Evolutionary conservation across 1,284 basidiomycete species (phyloP).

Genomic region (Microbotryum violaceum): DNA sequence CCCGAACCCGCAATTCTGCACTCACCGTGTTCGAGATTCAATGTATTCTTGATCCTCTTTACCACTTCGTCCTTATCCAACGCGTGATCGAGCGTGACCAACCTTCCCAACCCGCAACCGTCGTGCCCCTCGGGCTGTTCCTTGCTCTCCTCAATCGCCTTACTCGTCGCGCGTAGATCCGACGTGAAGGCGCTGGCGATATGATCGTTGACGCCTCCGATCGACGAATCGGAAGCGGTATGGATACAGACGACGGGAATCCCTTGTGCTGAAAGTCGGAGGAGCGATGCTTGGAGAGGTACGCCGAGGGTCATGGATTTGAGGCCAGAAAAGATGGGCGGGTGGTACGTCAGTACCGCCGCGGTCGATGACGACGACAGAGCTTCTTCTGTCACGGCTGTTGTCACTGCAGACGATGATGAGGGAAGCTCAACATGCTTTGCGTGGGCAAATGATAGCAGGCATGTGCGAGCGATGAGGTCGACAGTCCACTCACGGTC

Average conservation of each 20-base stretch:
- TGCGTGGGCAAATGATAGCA: not conserved
- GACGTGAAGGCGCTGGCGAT: constrained; percentile 12
- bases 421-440: not conserved
- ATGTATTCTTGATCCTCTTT: constrained; percentile 16
- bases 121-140: constrained; percentile 22
- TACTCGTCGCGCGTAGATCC: not conserved
- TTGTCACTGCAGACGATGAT: constrained; percentile 16
- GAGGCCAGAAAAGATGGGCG: constrained; percentile 31
- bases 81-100: constrained; percentile 17
- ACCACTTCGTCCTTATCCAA: constrained; percentile 10
- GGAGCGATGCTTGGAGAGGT: constrained; percentile 17
- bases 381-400: constrained; percentile 14
- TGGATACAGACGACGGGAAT: constrained; percentile 26
- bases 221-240: constrained; percentile 27
- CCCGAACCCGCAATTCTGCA: not conserved
- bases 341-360: constrained; percentile 28
- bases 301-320: constrained; percentile 21
- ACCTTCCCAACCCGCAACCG: constrained; percentile 20
- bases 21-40: constrained; percentile 22
- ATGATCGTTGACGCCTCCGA: constrained; percentile 25
- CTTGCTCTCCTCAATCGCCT: constrained; percentile 8
- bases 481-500: constrained; percentile 16
- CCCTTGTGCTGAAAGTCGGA: constrained; percentile 16
- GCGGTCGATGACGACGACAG: constrained; percentile 15
- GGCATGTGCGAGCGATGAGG: not conserved